Evolutionary conservation across 345 rosid species (phyloP).

Genomic region (Sisymbrium altissimum): DNA sequence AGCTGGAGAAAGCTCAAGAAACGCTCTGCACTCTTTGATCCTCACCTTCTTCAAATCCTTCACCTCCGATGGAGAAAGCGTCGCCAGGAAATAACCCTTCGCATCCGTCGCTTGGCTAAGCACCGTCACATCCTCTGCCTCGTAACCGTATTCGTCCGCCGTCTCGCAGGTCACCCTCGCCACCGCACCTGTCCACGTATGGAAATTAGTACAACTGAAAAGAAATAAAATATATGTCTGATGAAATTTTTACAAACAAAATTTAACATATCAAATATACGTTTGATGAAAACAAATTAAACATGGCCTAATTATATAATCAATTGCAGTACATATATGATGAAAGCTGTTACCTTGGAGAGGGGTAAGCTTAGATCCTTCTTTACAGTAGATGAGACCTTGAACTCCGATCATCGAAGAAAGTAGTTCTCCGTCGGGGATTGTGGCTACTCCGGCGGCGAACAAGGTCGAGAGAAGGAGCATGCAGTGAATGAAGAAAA

Average conservation of each 20-base stretch:
- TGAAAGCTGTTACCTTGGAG: slow-evolving; percentile 45
- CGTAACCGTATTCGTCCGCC: slow-evolving; percentile 49
- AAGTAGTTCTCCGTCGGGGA: slow-evolving; percentile 28
- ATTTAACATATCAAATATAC: no score
- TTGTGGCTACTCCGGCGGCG: slow-evolving; percentile 19
- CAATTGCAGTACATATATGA: not conserved
- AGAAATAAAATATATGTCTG: no score
- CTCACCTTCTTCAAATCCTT: slow-evolving; percentile 24
- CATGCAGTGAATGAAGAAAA: slow-evolving; percentile 16
- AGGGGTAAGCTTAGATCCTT: slow-evolving; percentile 39
- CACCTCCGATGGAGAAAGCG: slow-evolving; percentile 51
- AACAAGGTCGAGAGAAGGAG: slow-evolving; percentile 26
- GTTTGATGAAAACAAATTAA: no score
- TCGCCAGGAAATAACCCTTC: slow-evolving; percentile 55
- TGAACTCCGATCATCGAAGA: slow-evolving; percentile 50
- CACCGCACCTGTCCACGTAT: slow-evolving; percentile 46
- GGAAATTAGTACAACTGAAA: no score
- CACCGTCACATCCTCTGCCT: slow-evolving; percentile 49
- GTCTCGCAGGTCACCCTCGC: slow-evolving; percentile 61
- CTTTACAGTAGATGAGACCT: slow-evolving; percentile 60
- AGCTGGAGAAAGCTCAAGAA: slow-evolving; percentile 50
- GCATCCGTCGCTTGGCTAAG: slow-evolving; percentile 53
- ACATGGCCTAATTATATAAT: no score
- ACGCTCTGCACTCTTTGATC: slow-evolving; percentile 55
- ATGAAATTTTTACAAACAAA: no score